phyloP scores from a whole-genome alignment of 768 basidiomycete genomes.

The Pleurotus platypus region DNA sequence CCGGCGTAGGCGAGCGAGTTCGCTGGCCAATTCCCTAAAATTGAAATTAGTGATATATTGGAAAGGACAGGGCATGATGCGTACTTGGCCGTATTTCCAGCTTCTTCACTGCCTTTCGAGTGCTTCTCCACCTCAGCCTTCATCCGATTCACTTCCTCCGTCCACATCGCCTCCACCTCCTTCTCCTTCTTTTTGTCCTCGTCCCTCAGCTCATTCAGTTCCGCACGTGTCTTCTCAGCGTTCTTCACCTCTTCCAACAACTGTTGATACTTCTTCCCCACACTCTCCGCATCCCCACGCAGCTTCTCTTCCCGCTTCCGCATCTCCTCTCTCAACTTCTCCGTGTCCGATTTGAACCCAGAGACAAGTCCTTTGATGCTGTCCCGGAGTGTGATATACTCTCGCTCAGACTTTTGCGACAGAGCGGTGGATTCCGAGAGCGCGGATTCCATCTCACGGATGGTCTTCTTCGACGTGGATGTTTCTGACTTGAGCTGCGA shows the following conservation, averaged over 20 bases:
- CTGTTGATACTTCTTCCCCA: conserved; percentile 66
- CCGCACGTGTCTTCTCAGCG: conserved; percentile 40
- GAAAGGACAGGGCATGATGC: conserved; percentile 17
- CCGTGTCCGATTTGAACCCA: conserved; percentile 72
- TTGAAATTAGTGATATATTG: too few species aligned
- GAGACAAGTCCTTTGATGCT: conserved; percentile 71
- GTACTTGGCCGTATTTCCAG: conserved; percentile 60
- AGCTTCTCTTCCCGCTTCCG: conserved; percentile 66
- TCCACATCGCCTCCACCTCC: conserved; percentile 62
- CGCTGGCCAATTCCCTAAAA: conserved; percentile 52
- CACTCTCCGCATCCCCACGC: conserved; percentile 60
- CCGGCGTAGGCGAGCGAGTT: conserved; percentile 66
- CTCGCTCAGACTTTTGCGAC: conserved; percentile 78
- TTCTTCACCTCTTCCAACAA: conserved; percentile 61
- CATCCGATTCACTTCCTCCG: conserved; percentile 51
- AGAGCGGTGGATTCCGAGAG: conserved; percentile 72
- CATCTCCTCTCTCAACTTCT: conserved; percentile 72
- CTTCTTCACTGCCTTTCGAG: conserved; percentile 50
- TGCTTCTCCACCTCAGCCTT: conserved; percentile 52
- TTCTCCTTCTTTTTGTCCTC: conserved; percentile 46
- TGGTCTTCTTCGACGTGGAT: conserved; percentile 63
- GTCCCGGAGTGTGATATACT: conserved; percentile 77
- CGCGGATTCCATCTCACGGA: conserved; percentile 78
- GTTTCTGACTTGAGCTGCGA: conserved; percentile 73
- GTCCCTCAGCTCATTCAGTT: conserved; percentile 46